Evolutionary conservation across 2,329 filamentous ascomycete genomes (phyloP).

Genomic region (Blastomyces silverae): DNA sequence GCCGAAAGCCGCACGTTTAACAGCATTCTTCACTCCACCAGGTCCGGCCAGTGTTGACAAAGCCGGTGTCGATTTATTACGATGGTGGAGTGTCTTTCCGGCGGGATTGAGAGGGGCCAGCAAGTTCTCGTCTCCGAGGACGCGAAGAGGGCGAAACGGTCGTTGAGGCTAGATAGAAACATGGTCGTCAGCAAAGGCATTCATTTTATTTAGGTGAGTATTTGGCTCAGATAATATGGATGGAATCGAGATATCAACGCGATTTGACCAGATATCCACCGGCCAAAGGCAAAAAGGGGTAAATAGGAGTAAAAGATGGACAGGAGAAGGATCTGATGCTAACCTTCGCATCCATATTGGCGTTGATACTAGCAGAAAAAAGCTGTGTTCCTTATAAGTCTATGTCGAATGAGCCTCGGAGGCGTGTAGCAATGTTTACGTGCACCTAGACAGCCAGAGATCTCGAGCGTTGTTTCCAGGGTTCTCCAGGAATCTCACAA

Average conservation of each 20-base stretch:
- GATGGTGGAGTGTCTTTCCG: slow-evolving; percentile 63
- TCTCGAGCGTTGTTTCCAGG: slow-evolving; percentile 7
- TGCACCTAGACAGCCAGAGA: neutral
- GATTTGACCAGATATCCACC: slow-evolving; percentile 2
- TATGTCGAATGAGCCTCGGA: slow-evolving; percentile 12
- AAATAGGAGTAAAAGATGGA: neutral
- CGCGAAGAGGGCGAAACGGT: slow-evolving; percentile 52
- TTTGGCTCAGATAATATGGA: slow-evolving; percentile 9
- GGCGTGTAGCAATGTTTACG: slow-evolving; percentile 13
- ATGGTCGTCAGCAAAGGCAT: slow-evolving; percentile 20
- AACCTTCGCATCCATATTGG: slow-evolving; percentile 46
- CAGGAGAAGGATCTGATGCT: slow-evolving; percentile 16
- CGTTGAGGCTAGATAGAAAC: slow-evolving; percentile 57
- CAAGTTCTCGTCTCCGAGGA: slow-evolving; percentile 64
- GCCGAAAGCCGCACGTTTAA: slow-evolving; percentile 72
- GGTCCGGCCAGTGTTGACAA: slow-evolving; percentile 51
- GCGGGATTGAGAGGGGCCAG: slow-evolving; percentile 40
- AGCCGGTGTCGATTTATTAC: slow-evolving; percentile 69
- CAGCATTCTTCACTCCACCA: slow-evolving; percentile 54
- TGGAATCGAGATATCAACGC: slow-evolving; percentile 8
- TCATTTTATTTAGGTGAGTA: slow-evolving; percentile 29
- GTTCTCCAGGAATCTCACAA: neutral
- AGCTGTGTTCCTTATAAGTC: neutral
- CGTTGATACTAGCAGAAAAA: slow-evolving; percentile 9
- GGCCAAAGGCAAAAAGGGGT: slow-evolving; percentile 13